These are phyloP conservation scores for Pezicula rhizophila DNA, from an alignment of 2,329 filamentous ascomycete genomes.

Conservation along the genomic window DNA sequence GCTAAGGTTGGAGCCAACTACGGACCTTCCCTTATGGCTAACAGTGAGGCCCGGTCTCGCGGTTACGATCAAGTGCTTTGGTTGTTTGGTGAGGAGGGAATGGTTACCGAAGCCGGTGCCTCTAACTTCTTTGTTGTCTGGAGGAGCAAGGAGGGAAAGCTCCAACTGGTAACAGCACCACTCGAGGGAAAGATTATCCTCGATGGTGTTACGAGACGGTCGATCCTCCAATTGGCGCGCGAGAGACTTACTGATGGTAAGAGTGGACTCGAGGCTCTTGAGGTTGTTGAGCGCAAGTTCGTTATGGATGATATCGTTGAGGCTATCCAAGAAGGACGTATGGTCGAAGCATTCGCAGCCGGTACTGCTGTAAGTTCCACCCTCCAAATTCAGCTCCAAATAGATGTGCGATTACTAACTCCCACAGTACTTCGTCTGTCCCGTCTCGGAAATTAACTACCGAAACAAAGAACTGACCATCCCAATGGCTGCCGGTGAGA, in stretches of 20 bases:
- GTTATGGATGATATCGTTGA: slow-evolving; percentile 72
- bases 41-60: slow-evolving; percentile 62
- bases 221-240: slow-evolving; percentile 66
- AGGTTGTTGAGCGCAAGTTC: slow-evolving; percentile 77
- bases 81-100: slow-evolving; percentile 72
- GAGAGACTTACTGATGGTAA: slow-evolving; percentile 47
- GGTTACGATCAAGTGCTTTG: slow-evolving; percentile 92
- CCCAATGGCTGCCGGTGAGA: slow-evolving; percentile 48
- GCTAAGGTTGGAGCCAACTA: slow-evolving; percentile 95
- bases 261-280: slow-evolving; percentile 40
- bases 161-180: slow-evolving; percentile 76
- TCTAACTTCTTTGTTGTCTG: slow-evolving; percentile 89
- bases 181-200: slow-evolving; percentile 79
- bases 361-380: slow-evolving; percentile 67
- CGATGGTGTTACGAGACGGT: slow-evolving; percentile 80
- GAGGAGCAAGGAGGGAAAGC: slow-evolving; percentile 56
- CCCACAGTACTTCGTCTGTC: slow-evolving; percentile 61
- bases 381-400: not conserved
- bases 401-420: slow-evolving; percentile 1
- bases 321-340: slow-evolving; percentile 66
- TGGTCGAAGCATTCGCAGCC: slow-evolving; percentile 79
- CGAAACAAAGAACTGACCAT: slow-evolving; percentile 57
- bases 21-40: slow-evolving; percentile 74
- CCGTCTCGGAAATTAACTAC: slow-evolving; percentile 63
- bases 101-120: slow-evolving; percentile 86